Conservation (phyloP, 1,284 basidiomycete genomes). For the Cryptococcus hybrid region DNA sequence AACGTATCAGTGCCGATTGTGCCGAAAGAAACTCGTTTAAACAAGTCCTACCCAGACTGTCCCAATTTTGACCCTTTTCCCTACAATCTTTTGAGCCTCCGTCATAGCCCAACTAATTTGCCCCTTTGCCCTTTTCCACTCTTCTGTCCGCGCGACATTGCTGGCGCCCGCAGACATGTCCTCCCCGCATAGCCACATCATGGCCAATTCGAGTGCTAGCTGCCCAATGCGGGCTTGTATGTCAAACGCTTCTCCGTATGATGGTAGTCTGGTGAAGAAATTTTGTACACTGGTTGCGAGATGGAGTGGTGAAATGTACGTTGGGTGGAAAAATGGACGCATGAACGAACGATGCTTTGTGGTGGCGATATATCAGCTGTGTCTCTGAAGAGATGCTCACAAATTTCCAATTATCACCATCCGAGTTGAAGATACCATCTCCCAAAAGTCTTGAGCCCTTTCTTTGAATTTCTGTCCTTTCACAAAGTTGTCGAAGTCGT, state of each 20-base stretch:
- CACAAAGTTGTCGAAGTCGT: constrained; percentile 35
- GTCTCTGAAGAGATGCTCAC: constrained; percentile 17
- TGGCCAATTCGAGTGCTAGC: constrained; percentile 30
- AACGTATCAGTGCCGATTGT: background rate
- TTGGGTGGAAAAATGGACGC: constrained; percentile 46
- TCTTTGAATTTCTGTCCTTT: constrained; percentile 42
- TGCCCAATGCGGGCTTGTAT: constrained; percentile 24
- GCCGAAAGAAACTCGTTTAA: background rate
- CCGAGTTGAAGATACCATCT: constrained; percentile 50
- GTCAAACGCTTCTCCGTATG: constrained; percentile 20
- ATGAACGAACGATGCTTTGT: constrained; percentile 41
- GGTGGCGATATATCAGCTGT: background rate
- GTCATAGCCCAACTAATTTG: constrained; percentile 27
- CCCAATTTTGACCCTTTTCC: constrained; percentile 36
- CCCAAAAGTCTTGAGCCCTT: too few relatives aligned
- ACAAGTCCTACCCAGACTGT: constrained; percentile 32
- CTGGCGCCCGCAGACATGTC: constrained; percentile 5
- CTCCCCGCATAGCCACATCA: constrained; percentile 35
- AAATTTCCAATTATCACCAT: constrained; percentile 45
- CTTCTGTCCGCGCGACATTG: constrained; percentile 1
- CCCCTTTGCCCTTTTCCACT: constrained; percentile 18
- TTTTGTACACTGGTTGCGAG: constrained; percentile 13
- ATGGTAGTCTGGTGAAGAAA: constrained; percentile 7
- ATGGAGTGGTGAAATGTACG: constrained; percentile 15
- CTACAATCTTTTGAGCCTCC: constrained; percentile 29